These are phyloP conservation scores for Cubamyces lactineus DNA, from an alignment of 768 basidiomycete genomes.

Conservation along the genomic window DNA sequence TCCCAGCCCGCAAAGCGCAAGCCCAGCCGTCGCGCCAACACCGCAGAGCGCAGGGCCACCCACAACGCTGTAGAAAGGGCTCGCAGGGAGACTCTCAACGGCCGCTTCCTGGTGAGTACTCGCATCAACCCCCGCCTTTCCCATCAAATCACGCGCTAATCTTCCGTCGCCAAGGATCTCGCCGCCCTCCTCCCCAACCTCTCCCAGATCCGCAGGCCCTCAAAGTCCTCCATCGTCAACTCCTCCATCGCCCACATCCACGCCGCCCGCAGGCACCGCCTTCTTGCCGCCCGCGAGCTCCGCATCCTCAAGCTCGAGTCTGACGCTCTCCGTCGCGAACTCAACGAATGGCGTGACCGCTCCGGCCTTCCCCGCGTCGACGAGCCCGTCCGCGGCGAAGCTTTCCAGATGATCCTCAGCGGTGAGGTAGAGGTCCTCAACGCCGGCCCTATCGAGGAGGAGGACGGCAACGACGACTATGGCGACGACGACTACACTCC, in stretches of 20 bases:
- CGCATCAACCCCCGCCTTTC: conserved; percentile 18
- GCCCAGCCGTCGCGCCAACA: conserved; percentile 88
- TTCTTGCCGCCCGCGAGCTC: conserved; percentile 81
- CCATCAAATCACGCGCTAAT: conserved; percentile 20
- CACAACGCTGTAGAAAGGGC: conserved; percentile 95
- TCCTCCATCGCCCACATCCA: conserved; percentile 90
- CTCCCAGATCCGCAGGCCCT: conserved; percentile 88
- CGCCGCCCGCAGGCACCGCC: conserved; percentile 78
- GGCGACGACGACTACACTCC: conserved; percentile 42
- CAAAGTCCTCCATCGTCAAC: conserved; percentile 97
- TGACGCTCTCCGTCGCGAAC: conserved; percentile 84
- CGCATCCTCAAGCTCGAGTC: conserved; percentile 79
- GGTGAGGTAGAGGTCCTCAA: conserved; percentile 72
- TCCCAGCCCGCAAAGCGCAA: conserved; percentile 69
- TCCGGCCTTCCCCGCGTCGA: conserved; percentile 72
- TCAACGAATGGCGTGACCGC: conserved; percentile 92
- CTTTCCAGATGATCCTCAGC: conserved; percentile 67
- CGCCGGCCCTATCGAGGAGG: conserved; percentile 51
- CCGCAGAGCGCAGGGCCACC: conserved; percentile 92
- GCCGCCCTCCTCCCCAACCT: conserved; percentile 91
- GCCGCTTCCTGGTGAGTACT: conserved; percentile 77
- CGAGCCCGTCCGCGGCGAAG: conserved; percentile 73
- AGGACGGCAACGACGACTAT: conserved; percentile 58
- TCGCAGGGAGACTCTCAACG: conserved; percentile 90
- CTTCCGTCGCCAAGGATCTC: conserved; percentile 63